These are phyloP conservation scores for Rhynchospora pubera DNA, from an alignment of 176 grass and related monocot species.

Conservation along the genomic window DNA sequence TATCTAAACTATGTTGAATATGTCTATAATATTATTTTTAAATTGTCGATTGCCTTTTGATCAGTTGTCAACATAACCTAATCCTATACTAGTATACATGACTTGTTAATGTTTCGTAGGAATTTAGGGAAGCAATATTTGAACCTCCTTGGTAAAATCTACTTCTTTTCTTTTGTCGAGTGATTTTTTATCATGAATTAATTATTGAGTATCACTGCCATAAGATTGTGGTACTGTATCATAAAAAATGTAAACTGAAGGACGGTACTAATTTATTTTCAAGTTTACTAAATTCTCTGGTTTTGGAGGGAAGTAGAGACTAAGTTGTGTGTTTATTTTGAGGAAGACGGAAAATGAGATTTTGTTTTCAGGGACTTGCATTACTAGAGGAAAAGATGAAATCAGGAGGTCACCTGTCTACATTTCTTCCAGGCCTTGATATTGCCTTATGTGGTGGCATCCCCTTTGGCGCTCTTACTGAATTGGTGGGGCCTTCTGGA, in stretches of 20 bases:
- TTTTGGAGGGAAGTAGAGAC: background rate
- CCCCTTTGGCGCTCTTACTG: constrained; percentile 62
- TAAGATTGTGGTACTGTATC: background rate
- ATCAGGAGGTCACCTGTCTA: constrained; percentile 41
- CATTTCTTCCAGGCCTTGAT: constrained; percentile 63
- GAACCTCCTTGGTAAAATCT: background rate
- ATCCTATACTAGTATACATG: background rate
- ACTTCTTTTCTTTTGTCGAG: background rate
- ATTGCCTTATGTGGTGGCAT: constrained; percentile 69
- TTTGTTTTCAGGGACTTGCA: constrained; percentile 32
- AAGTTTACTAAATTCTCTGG: background rate
- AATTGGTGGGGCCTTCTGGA: constrained; percentile 83
- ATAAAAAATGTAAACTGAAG: background rate
- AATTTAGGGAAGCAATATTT: background rate
- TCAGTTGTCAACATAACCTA: no score
- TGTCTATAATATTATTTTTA: background rate
- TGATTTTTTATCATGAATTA: background rate
- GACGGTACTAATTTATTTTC: background rate
- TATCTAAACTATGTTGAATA: no score
- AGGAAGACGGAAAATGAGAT: background rate
- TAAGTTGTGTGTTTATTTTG: background rate
- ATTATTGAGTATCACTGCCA: background rate
- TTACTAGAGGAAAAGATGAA: constrained; percentile 37
- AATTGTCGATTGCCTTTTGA: no score
- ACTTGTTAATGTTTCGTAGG: background rate